A percentile compares a stretch with the other conserved stretches of the same genome.
phyloP scores from a whole-genome alignment of 202 grass and related monocot species.

The Schoenoplectus triqueter region DNA sequence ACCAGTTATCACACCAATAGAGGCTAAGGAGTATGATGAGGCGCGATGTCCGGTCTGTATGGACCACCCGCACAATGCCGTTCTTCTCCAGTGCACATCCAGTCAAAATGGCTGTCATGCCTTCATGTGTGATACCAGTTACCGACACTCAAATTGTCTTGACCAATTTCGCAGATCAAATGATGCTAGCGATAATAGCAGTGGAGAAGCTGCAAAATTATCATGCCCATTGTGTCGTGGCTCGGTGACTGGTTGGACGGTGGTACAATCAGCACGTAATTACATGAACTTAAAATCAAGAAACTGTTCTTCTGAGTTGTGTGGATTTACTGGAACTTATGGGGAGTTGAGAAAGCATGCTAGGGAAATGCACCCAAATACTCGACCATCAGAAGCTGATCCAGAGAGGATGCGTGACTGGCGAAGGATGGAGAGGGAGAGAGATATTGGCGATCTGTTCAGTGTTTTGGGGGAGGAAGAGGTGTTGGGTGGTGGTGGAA shows the following conservation, averaged over 20 bases:
- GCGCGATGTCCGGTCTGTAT: constrained; percentile 87
- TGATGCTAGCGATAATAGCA: not conserved
- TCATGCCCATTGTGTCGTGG: constrained; percentile 80
- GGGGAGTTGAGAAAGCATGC: constrained; percentile 60
- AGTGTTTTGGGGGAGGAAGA: constrained; percentile 40
- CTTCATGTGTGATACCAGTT: constrained; percentile 94
- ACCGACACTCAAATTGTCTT: constrained; percentile 86
- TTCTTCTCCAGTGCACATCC: constrained; percentile 79
- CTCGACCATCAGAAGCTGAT: constrained; percentile 45
- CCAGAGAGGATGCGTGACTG: constrained; percentile 46
- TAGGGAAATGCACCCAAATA: constrained; percentile 46
- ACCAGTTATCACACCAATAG: constrained; percentile 41
- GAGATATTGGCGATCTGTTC: constrained; percentile 56
- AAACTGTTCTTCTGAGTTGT: constrained; percentile 70
- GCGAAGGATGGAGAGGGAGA: constrained; percentile 52
- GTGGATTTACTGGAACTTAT: constrained; percentile 75
- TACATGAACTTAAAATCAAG: constrained; percentile 78
- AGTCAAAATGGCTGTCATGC: constrained; percentile 80
- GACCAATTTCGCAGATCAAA: constrained; percentile 73
- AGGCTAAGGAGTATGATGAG: constrained; percentile 71
- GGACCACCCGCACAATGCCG: constrained; percentile 95
- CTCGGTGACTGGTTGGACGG: constrained; percentile 63
- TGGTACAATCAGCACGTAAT: constrained; percentile 58
- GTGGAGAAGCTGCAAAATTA: constrained; percentile 35
- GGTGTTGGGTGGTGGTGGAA: not conserved